Evolutionary conservation across 192 early-diverging fungal genomes (phyloP).

Genomic region (Phlyctochytrium arcticum): DNA sequence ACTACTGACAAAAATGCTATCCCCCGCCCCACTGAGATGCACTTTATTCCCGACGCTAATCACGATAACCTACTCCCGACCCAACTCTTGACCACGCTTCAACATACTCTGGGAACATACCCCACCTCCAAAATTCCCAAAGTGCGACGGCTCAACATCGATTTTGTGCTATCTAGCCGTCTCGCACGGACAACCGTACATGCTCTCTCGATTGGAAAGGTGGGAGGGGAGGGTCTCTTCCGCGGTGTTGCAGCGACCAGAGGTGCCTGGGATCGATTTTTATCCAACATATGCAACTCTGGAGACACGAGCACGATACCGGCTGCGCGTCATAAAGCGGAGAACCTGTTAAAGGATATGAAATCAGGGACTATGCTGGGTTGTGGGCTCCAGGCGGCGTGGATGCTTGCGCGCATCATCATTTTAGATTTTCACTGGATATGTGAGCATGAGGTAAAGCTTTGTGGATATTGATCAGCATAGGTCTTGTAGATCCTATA

Average conservation of each 20-base stretch:
- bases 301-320: too few species aligned
- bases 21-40: too few species aligned
- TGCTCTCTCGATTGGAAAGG: conserved; percentile 7
- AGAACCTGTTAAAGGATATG: too few species aligned
- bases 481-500: too few species aligned
- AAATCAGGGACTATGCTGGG: too few species aligned
- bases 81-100: background rate
- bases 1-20: background rate
- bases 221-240: background rate
- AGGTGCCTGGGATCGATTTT: too few species aligned
- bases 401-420: conserved; percentile 1
- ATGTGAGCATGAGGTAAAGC: too few species aligned
- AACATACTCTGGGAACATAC: background rate
- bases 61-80: background rate
- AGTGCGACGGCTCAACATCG: background rate
- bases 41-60: background rate
- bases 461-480: too few species aligned
- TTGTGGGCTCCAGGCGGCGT: background rate
- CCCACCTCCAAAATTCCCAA: too few species aligned
- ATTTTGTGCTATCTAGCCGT: background rate
- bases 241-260: background rate
- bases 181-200: background rate
- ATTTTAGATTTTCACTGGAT: conserved; percentile 2
- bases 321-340: too few species aligned
- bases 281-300: too few species aligned